Percentiles rank a stretch among this genome's conserved stretches.
Evolutionary conservation across 306 rosid species (phyloP).

Genomic region (Geum urbanum): DNA sequence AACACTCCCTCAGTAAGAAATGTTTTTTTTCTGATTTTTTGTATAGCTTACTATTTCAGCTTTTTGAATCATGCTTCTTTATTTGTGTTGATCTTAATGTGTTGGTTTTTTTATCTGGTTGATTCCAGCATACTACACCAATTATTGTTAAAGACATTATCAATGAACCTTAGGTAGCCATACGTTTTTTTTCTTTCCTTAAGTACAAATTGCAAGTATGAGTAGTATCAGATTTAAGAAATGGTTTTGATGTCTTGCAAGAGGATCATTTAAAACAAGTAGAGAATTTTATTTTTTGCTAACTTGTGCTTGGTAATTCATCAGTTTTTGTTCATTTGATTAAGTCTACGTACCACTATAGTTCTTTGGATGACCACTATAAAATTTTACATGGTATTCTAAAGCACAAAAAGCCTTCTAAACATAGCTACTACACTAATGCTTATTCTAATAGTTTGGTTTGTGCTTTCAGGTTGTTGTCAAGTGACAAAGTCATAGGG

Average conservation of each 20-base stretch:
- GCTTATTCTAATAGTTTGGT: too few relatives aligned
- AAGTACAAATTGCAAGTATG: background rate
- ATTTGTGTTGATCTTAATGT: constrained; percentile 12
- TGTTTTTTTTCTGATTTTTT: background rate
- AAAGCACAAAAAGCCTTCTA: too few relatives aligned
- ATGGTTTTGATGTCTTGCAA: constrained; percentile 37
- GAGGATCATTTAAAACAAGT: constrained; percentile 60
- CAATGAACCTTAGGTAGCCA: constrained; percentile 42
- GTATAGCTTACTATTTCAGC: constrained; percentile 1
- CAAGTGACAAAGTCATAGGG: too few relatives aligned
- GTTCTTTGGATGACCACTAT: too few relatives aligned
- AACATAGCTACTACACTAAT: too few relatives aligned
- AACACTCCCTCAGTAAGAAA: constrained; percentile 60
- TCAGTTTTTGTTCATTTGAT: too few relatives aligned
- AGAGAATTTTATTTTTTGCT: constrained; percentile 37
- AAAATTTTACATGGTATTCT: too few relatives aligned
- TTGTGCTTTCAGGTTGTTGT: too few relatives aligned
- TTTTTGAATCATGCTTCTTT: constrained; percentile 14
- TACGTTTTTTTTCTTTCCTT: background rate
- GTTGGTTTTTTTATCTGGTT: constrained; percentile 4
- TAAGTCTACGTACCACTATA: too few relatives aligned
- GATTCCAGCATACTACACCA: constrained; percentile 30
- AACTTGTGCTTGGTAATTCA: too few relatives aligned
- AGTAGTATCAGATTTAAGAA: background rate
- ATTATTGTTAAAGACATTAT: constrained; percentile 12